Evolutionary conservation across 208 protist species (phyloP).

Genomic region (Novymonas esmeraldas): DNA sequence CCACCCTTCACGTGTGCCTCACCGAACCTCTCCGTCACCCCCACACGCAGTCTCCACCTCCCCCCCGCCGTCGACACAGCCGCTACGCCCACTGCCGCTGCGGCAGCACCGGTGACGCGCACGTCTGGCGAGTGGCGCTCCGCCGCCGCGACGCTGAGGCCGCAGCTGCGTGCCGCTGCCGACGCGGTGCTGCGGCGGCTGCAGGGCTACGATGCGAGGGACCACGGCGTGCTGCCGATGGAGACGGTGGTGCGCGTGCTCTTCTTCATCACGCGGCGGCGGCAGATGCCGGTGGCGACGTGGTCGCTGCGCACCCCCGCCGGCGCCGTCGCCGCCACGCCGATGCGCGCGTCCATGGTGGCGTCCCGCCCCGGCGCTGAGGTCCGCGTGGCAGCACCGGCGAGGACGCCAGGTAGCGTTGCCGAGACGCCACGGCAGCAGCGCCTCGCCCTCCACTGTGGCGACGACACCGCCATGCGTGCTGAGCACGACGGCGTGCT

Average conservation of each 20-base stretch:
- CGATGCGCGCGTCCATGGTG: conserved; percentile 27
- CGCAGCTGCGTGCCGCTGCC: conserved; percentile 35
- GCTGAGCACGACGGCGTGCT: not conserved
- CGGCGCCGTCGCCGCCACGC: conserved; percentile 25
- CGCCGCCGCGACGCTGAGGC: conserved; percentile 9
- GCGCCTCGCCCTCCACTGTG: not conserved
- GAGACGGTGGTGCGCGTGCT: conserved; percentile 58
- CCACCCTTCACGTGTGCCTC: not conserved
- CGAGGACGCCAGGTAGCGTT: not conserved
- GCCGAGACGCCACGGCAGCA: conserved; percentile 1
- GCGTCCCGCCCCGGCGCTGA: not conserved
- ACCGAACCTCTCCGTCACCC: not conserved
- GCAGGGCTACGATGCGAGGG: conserved; percentile 56
- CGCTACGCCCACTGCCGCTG: not conserved
- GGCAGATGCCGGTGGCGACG: conserved; percentile 19
- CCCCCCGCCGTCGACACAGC: not conserved
- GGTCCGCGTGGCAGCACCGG: not conserved
- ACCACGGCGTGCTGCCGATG: conserved; percentile 70
- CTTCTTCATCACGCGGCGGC: conserved; percentile 41
- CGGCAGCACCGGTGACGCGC: conserved; percentile 3
- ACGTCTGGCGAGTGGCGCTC: conserved; percentile 9
- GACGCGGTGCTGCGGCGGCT: conserved; percentile 59
- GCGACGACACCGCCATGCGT: not conserved
- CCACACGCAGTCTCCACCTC: conserved; percentile 13
- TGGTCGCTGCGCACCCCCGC: conserved; percentile 29